Evolutionary conservation across 495 filamentous ascomycete genomes (phyloP).

Genomic region (Tuber melanosporum): DNA sequence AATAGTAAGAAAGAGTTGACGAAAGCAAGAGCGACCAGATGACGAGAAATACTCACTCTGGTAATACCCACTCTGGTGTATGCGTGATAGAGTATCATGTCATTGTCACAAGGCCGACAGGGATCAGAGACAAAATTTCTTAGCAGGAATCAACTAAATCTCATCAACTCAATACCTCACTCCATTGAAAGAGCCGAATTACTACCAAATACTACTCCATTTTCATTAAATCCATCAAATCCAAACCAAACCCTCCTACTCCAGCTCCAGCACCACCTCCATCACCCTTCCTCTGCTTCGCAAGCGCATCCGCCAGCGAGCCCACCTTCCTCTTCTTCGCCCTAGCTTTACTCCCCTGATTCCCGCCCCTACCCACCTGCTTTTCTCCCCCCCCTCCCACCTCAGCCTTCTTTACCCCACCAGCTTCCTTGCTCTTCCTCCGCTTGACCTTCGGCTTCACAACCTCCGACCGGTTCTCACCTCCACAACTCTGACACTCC

Average conservation of each 20-base stretch:
- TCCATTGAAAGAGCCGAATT: background rate
- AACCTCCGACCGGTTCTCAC: background rate
- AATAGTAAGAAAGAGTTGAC: background rate
- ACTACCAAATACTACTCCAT: constrained; percentile 24
- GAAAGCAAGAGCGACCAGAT: background rate
- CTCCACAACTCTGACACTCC: constrained; percentile 25
- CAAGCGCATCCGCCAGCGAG: background rate
- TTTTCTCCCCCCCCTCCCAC: background rate
- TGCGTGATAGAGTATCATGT: background rate
- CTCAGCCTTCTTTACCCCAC: background rate
- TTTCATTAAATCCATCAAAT: constrained; percentile 40
- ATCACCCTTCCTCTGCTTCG: background rate
- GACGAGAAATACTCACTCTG: background rate
- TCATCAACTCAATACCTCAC: background rate
- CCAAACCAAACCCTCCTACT: constrained; percentile 29
- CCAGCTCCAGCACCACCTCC: constrained; percentile 6
- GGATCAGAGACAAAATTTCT: background rate
- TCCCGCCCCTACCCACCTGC: background rate
- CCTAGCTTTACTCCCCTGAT: constrained; percentile 5
- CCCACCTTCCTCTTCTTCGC: constrained; percentile 17
- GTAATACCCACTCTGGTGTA: background rate
- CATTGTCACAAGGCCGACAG: background rate
- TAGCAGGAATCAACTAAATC: background rate
- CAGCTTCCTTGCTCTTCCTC: constrained; percentile 16
- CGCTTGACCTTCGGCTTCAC: constrained; percentile 15